phyloP scores from a whole-genome alignment of 768 basidiomycete species.

The Kwoniella mangroviensis region DNA sequence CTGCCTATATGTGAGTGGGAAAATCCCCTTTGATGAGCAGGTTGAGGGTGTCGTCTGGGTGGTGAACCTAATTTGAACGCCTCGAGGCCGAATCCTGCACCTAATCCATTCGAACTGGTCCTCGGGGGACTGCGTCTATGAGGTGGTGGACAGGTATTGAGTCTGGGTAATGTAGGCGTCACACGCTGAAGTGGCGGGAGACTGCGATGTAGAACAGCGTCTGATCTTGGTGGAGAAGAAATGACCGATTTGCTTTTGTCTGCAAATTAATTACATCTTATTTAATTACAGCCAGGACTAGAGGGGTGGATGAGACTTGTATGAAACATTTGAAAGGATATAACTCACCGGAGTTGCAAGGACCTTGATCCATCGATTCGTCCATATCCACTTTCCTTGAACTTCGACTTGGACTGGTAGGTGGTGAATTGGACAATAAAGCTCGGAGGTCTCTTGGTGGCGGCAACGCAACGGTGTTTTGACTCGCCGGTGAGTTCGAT shows the following conservation, averaged over 20 bases:
- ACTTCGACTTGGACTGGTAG: not conserved
- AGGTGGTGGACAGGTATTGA: not conserved
- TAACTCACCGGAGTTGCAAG: not conserved
- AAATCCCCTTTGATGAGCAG: not conserved
- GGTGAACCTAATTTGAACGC: conserved; percentile 11
- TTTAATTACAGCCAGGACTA: no score
- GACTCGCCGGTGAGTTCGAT: not conserved
- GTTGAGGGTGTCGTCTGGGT: conserved; percentile 6
- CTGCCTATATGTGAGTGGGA: not conserved
- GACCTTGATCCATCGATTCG: not conserved
- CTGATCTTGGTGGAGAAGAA: no score
- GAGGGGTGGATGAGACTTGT: not conserved
- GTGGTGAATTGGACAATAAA: not conserved
- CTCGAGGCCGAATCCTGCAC: conserved; percentile 4
- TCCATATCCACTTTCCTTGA: not conserved
- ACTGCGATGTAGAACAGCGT: not conserved
- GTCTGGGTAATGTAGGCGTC: not conserved
- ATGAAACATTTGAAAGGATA: not conserved
- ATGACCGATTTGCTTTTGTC: no score
- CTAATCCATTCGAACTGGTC: not conserved
- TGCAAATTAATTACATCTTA: not conserved
- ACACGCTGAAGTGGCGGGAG: not conserved
- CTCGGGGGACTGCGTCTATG: not conserved
- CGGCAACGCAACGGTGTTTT: not conserved
- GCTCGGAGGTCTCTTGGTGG: conserved; percentile 5